These are phyloP conservation scores for Sherardia arvensis DNA, from an alignment of 257 asterid species.

Conservation along the genomic window DNA sequence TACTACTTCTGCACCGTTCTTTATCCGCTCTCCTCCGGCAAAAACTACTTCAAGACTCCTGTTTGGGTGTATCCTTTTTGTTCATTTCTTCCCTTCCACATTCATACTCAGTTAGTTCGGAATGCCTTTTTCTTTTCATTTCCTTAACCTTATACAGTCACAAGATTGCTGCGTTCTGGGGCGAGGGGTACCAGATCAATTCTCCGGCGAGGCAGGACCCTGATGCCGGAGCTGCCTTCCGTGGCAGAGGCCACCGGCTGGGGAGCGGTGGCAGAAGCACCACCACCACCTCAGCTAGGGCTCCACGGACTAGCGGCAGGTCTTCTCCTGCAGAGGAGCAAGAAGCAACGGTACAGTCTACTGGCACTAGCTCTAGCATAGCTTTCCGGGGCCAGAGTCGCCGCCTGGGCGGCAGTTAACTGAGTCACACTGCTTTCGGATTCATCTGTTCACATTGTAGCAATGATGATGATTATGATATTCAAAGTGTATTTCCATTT, in stretches of 20 bases:
- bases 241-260: constrained; percentile 31
- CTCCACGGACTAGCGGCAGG: neutral
- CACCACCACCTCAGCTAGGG: constrained; percentile 11
- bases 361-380: constrained; percentile 9
- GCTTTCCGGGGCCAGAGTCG: constrained; percentile 35
- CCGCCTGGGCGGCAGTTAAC: constrained; percentile 29
- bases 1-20: constrained; percentile 50
- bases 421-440: neutral
- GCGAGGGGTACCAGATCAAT: constrained; percentile 39
- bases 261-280: constrained; percentile 16
- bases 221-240: constrained; percentile 22
- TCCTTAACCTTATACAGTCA: constrained; percentile 27
- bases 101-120: neutral
- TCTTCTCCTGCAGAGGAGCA: constrained; percentile 2
- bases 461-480: neutral
- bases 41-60: constrained; percentile 39
- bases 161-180: constrained; percentile 44
- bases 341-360: constrained; percentile 4
- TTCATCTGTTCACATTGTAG: neutral
- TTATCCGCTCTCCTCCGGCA: constrained; percentile 37
- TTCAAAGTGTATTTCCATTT: neutral
- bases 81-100: neutral
- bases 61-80: constrained; percentile 48
- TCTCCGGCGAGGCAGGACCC: constrained; percentile 28
- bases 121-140: neutral